Evolutionary conservation across 352 stramenopile genomes (phyloP).

Genomic region (Phytophthora sp.): DNA sequence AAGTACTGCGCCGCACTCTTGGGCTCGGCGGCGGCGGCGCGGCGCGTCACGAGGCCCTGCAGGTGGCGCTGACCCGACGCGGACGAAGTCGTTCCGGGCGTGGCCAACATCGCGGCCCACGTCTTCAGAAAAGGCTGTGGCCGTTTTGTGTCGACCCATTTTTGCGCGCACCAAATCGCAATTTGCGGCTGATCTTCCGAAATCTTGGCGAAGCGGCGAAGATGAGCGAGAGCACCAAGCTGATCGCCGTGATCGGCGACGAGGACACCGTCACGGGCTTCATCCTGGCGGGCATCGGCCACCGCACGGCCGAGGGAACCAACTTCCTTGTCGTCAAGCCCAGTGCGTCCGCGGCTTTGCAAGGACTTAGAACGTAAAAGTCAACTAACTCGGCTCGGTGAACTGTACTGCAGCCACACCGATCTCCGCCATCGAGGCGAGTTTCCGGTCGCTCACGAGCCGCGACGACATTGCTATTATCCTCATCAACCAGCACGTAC

Average conservation of each 20-base stretch:
- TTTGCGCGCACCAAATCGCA: slow-evolving; percentile 12
- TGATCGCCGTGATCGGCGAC: slow-evolving; percentile 89
- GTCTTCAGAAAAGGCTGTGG: slow-evolving; percentile 18
- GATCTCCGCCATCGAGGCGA: slow-evolving; percentile 90
- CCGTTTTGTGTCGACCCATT: slow-evolving; percentile 10
- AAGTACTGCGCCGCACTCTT: slow-evolving; percentile 76
- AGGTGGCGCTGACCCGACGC: slow-evolving; percentile 53
- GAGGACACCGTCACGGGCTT: slow-evolving; percentile 99
- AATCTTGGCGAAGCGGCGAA: too few relatives aligned
- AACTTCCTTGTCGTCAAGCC: slow-evolving; percentile 99
- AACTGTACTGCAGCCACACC: slow-evolving; percentile 68
- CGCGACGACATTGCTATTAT: slow-evolving; percentile 98
- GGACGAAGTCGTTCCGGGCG: slow-evolving; percentile 27
- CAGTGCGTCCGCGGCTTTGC: slow-evolving; percentile 55
- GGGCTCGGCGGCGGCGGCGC: slow-evolving; percentile 52
- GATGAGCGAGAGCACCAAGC: slow-evolving; percentile 87
- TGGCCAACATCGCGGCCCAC: slow-evolving; percentile 25
- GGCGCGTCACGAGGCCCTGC: slow-evolving; percentile 68
- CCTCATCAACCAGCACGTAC: slow-evolving; percentile 98
- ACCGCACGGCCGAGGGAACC: slow-evolving; percentile 93
- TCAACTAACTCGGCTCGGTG: background rate
- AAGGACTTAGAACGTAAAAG: background rate
- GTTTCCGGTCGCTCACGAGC: slow-evolving; percentile 92
- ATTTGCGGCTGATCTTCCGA: too few relatives aligned
- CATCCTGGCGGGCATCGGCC: slow-evolving; percentile 96